Percentiles rank a stretch among this genome's conserved stretches.
Evolutionary conservation across 257 asterid species (phyloP).

Genomic region (Pogostemon cablin): DNA sequence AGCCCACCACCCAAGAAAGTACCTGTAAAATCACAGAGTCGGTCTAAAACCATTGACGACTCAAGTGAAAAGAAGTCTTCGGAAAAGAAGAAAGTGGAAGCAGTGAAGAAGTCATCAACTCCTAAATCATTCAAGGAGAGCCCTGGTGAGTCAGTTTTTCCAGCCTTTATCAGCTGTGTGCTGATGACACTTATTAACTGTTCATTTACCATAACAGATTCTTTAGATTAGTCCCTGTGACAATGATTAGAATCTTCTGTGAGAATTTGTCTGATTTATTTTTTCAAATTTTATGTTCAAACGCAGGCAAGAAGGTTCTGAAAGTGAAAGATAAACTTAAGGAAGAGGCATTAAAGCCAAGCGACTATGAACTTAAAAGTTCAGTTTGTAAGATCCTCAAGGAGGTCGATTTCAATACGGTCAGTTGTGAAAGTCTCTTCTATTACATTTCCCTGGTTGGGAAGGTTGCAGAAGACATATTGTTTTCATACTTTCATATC

Average conservation of each 20-base stretch:
- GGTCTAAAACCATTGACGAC: conserved; percentile 45
- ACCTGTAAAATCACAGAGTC: conserved; percentile 54
- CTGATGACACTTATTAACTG: neutral
- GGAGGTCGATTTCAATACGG: conserved; percentile 72
- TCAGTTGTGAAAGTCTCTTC: conserved; percentile 35
- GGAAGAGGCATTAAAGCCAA: conserved; percentile 50
- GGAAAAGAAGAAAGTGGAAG: conserved; percentile 60
- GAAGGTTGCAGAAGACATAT: neutral
- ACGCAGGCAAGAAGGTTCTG: conserved; percentile 50
- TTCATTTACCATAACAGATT: neutral
- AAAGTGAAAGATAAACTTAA: conserved; percentile 48
- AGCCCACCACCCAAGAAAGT: conserved; percentile 60
- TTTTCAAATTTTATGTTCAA: conserved; percentile 18
- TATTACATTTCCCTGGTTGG: conserved; percentile 3
- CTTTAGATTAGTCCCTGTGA: conserved; percentile 16
- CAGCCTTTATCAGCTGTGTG: conserved; percentile 2
- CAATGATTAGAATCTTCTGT: conserved; percentile 1
- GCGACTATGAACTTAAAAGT: conserved; percentile 50
- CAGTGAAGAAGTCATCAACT: conserved; percentile 51
- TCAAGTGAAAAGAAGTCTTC: conserved; percentile 54
- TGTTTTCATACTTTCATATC: conserved; percentile 20
- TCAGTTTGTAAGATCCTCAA: conserved; percentile 55
- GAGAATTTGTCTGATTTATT: conserved; percentile 9
- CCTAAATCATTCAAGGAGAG: conserved; percentile 56
- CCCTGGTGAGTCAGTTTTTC: conserved; percentile 51